Conservation (phyloP, 2,329 filamentous ascomycete genomes). For the Amauroascus verrucosus region DNA sequence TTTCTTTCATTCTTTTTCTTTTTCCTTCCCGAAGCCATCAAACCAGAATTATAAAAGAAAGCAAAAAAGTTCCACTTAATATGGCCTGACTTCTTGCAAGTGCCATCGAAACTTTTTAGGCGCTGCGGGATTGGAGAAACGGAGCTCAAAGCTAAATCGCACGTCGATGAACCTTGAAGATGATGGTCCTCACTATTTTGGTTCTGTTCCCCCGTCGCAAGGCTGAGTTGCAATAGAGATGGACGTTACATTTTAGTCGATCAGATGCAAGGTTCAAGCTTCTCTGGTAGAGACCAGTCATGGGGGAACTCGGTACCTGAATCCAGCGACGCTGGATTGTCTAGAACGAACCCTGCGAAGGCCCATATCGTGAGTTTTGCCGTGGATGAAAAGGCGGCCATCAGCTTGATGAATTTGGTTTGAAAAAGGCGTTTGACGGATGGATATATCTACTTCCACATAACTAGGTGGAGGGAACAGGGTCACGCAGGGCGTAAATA, state of each 20-base stretch:
- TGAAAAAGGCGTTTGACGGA: background rate
- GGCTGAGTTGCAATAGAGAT: slow-evolving; percentile 1
- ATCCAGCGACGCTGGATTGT: background rate
- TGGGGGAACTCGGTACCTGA: background rate
- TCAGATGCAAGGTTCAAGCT: slow-evolving; percentile 3
- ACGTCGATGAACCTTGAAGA: background rate
- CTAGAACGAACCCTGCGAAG: background rate
- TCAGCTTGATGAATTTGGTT: background rate
- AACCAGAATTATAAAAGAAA: no score
- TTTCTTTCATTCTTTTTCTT: no score
- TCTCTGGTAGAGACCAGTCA: background rate
- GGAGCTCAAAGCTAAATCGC: no score
- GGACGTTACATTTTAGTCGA: slow-evolving; percentile 1
- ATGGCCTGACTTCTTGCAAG: no score
- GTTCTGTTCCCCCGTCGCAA: background rate
- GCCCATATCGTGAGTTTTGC: background rate
- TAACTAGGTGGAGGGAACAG: no score
- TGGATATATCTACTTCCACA: background rate
- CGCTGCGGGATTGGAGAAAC: no score
- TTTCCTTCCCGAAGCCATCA: no score
- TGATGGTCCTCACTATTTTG: background rate
- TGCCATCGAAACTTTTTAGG: no score
- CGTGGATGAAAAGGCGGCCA: background rate
- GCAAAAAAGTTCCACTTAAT: no score
- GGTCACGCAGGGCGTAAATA: no score